Evolutionary conservation across 768 basidiomycete species (phyloP).

Genomic region (Lactarius hatsudake): DNA sequence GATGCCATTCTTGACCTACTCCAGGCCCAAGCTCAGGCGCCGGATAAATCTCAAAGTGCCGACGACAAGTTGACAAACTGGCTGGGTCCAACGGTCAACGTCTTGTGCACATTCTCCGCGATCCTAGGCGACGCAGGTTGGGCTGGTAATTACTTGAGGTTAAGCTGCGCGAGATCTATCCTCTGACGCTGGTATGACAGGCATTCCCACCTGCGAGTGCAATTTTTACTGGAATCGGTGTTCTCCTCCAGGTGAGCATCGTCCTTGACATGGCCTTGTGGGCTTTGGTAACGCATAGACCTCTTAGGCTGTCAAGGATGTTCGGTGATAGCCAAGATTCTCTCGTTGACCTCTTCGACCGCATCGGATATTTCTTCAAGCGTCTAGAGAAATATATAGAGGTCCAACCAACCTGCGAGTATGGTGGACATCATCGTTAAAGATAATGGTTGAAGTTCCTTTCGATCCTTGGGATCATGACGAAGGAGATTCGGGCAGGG

Average conservation of each 20-base stretch:
- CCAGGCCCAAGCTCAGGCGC: not conserved
- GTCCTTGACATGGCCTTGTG: too few relatives aligned
- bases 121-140: not conserved
- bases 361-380: not conserved
- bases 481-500: not conserved
- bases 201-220: not conserved
- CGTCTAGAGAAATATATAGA: constrained; percentile 1
- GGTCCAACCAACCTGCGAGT: not conserved
- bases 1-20: not conserved
- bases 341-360: not conserved
- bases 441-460: constrained; percentile 4
- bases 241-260: constrained; percentile 3
- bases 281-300: not conserved
- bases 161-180: not conserved
- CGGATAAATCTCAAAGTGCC: not conserved
- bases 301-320: not conserved
- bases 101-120: not conserved
- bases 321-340: not conserved
- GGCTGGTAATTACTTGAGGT: not conserved
- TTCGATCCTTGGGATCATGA: not conserved
- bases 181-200: not conserved
- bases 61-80: not conserved
- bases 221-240: constrained; percentile 1
- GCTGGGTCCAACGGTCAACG: not conserved
- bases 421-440: not conserved